A percentile compares a stretch with the other conserved stretches of the same genome.
Evolutionary conservation across 441 rosid species (phyloP).

Genomic region (Erodium chrysanthum): DNA sequence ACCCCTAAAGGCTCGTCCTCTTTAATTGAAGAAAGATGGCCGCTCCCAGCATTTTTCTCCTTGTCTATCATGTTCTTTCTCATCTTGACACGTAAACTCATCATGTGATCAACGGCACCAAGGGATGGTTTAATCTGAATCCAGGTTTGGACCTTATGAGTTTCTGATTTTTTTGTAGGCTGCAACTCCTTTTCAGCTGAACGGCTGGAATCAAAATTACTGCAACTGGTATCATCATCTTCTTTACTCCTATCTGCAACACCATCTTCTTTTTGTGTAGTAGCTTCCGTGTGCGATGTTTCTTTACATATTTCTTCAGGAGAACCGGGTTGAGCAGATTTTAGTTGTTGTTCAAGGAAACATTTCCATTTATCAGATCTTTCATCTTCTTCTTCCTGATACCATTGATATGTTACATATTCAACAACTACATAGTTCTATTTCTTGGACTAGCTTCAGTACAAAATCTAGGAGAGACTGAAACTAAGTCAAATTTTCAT

Average conservation of each 20-base stretch:
- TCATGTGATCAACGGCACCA: conserved; percentile 39
- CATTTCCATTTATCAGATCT: conserved; percentile 87
- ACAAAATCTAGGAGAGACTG: not conserved
- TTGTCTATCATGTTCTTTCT: conserved; percentile 22
- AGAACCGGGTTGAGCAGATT: conserved; percentile 35
- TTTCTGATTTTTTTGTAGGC: conserved; percentile 32
- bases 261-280: conserved; percentile 25
- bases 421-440: conserved; percentile 4
- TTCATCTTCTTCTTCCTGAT: conserved; percentile 98
- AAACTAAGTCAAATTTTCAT: not conserved
- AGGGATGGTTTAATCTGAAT: conserved; percentile 41
- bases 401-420: conserved; percentile 15
- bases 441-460: not conserved
- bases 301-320: conserved; percentile 30
- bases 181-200: conserved; percentile 24
- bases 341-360: conserved; percentile 64
- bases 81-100: conserved; percentile 47
- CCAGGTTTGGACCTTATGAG: conserved; percentile 33
- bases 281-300: conserved; percentile 23
- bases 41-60: conserved; percentile 18
- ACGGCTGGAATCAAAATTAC: conserved; percentile 15
- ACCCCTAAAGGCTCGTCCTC: conserved; percentile 10
- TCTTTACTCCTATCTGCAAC: conserved; percentile 27
- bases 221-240: conserved; percentile 35
- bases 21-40: conserved; percentile 26